Base-by-base conservation (phyloP, 2,329 filamentous ascomycete genomes). In the Apiospora rasikravindrae region DNA sequence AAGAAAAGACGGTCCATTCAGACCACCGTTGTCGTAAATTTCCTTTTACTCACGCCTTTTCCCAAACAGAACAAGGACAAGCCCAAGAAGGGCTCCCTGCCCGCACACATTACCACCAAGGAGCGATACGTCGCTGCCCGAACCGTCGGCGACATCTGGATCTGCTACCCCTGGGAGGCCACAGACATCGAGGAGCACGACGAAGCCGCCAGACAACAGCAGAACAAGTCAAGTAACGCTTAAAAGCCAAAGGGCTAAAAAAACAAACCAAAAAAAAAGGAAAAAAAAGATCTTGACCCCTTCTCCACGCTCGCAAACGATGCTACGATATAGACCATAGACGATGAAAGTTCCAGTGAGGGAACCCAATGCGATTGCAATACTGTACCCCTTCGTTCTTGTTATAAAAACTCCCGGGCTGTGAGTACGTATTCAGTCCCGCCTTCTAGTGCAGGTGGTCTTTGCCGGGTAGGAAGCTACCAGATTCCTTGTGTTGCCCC, bases 121-220 rank as follows among this genome's bases (percentile, higher is more conserved):
- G 89, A 89, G 72, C 88, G 92, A 78, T 99, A 99, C 84, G 84
- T 93, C 76, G 96, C 96, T 29, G 94, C 96, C 29, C 87, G 92
- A 80, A 98, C 96, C 7, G 93, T 97, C 44, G 90, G 89, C n/a
- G 96, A 99, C 84, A 92, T 95, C 76, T 99, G 96, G 96, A 98
- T 98, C 82, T 97, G 94, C 88, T 99, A 99, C 85, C 96, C 96
- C 22, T 99, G 96, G 96, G 96, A 98, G 86, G 96, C 96, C 61
- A 92, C 85, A 45, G 94, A 98, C 81, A 98, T 98, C 80, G 94
- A 97, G 40, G 94, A 95, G 88, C 96, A 98, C 82, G 96, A 98
- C 84, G 84, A 85, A 73, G 81, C 92, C 72, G 93, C 94, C 24
- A 85, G 85, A 74, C 82, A 86, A 77, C 82, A 86, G 77, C 76